These are phyloP conservation scores for Rhododendron ferrugineum DNA, from an alignment of 148 eudicot genomes.

Conservation along the genomic window DNA sequence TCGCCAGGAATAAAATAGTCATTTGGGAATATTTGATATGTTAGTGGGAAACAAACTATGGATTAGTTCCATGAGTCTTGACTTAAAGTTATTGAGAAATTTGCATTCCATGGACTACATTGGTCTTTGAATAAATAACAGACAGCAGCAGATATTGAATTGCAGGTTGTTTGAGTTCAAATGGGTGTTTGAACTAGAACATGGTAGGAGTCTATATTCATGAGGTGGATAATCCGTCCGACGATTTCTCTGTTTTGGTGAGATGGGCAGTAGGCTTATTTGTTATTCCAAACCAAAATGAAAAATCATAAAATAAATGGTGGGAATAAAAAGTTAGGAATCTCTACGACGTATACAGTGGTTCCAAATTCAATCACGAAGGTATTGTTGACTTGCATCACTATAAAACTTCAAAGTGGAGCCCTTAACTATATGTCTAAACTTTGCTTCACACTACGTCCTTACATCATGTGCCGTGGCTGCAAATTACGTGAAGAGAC, in stretches of 20 bases:
- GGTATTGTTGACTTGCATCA: background rate
- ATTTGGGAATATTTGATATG: background rate
- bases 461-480: background rate
- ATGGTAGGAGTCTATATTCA: background rate
- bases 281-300: background rate
- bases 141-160: background rate
- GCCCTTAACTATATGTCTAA: background rate
- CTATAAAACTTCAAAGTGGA: background rate
- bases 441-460: background rate
- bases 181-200: background rate
- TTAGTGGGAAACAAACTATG: background rate
- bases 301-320: background rate
- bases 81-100: background rate
- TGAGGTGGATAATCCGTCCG: background rate
- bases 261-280: background rate
- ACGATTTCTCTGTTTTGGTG: background rate
- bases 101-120: background rate
- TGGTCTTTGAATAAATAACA: constrained; percentile 3
- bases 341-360: background rate
- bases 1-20: background rate
- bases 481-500: background rate
- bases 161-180: background rate
- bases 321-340: background rate
- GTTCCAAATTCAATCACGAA: background rate
- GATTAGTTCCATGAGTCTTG: background rate